phyloP scores from a whole-genome alignment of 1,284 basidiomycete genomes.

The Cutaneotrichosporon arboriforme region DNA sequence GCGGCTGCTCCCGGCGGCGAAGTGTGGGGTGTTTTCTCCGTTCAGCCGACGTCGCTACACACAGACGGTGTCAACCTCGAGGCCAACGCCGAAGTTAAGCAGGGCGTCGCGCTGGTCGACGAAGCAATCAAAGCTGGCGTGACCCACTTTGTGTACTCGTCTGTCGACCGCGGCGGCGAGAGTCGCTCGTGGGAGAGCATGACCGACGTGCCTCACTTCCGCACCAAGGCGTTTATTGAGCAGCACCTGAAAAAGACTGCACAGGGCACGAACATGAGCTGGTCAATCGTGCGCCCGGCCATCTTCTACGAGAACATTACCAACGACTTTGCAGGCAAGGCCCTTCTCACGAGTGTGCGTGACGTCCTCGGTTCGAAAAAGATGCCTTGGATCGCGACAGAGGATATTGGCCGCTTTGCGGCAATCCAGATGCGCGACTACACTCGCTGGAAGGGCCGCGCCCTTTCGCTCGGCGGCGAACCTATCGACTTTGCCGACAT shows the following conservation, averaged over 20 bases:
- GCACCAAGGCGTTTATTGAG: constrained; percentile 16
- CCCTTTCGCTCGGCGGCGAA: constrained; percentile 25
- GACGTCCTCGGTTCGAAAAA: constrained; percentile 19
- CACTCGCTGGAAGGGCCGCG: constrained; percentile 8
- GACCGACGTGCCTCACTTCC: constrained; percentile 17
- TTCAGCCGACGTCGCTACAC: constrained; percentile 10
- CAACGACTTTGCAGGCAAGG: constrained; percentile 15
- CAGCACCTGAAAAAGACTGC: constrained; percentile 11
- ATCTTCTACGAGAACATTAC: constrained; percentile 19
- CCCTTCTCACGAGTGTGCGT: constrained; percentile 17
- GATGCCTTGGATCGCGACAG: constrained; percentile 20
- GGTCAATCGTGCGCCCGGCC: constrained; percentile 15
- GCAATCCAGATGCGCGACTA: constrained; percentile 17
- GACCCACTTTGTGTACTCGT: constrained; percentile 49
- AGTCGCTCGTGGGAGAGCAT: constrained; percentile 14
- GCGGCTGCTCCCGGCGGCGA: constrained; percentile 6
- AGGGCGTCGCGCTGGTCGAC: constrained; percentile 41
- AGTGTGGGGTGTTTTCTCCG: constrained; percentile 29
- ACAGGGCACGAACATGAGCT: background rate
- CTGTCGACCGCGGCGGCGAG: constrained; percentile 29
- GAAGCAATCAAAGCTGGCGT: constrained; percentile 45
- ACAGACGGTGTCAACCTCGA: background rate
- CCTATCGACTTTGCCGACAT: constrained; percentile 21
- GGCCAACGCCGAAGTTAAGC: constrained; percentile 7
- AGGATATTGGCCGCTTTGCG: constrained; percentile 25